phyloP scores from a whole-genome alignment of 768 basidiomycete genomes.

The Guyanaporus albipodus region DNA sequence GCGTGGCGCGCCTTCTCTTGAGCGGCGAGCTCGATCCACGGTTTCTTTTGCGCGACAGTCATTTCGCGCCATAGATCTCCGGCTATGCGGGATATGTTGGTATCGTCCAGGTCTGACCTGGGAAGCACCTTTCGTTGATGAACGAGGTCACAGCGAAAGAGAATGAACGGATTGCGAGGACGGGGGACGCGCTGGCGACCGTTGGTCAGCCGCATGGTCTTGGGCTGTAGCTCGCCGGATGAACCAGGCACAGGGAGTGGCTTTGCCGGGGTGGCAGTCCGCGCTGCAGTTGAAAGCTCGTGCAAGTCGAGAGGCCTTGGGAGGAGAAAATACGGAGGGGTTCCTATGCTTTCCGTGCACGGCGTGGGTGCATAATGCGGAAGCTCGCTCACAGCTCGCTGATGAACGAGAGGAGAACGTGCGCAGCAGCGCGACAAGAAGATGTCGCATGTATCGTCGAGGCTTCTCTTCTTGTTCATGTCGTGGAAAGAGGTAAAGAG shows the following conservation, averaged over 20 bases:
- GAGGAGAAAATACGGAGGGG: slow-evolving; percentile 8
- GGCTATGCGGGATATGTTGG: slow-evolving; percentile 64
- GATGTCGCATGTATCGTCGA: slow-evolving; percentile 30
- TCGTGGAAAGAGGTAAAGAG: slow-evolving; percentile 16
- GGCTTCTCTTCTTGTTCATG: slow-evolving; percentile 28
- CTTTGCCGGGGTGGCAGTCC: slow-evolving; percentile 1
- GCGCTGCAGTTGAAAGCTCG: not conserved
- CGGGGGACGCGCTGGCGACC: slow-evolving; percentile 55
- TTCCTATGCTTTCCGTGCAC: slow-evolving; percentile 6
- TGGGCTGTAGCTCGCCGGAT: slow-evolving; percentile 15
- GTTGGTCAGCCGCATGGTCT: slow-evolving; percentile 12
- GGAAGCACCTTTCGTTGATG: slow-evolving; percentile 54
- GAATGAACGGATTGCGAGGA: slow-evolving; percentile 75
- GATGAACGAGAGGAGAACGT: slow-evolving; percentile 4
- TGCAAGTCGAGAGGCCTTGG: slow-evolving; percentile 8
- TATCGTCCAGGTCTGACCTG: slow-evolving; percentile 58
- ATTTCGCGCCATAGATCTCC: slow-evolving; percentile 65
- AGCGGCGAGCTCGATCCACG: slow-evolving; percentile 50
- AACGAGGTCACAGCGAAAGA: slow-evolving; percentile 73
- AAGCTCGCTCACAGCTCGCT: slow-evolving; percentile 11
- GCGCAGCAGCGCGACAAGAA: slow-evolving; percentile 24
- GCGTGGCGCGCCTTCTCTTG: slow-evolving; percentile 45
- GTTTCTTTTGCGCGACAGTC: slow-evolving; percentile 39
- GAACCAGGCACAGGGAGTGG: slow-evolving; percentile 28
- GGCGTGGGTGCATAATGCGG: slow-evolving; percentile 2